phyloP scores from a whole-genome alignment of 2,329 filamentous ascomycete genomes.

The Rhynchosporium graminicola region DNA sequence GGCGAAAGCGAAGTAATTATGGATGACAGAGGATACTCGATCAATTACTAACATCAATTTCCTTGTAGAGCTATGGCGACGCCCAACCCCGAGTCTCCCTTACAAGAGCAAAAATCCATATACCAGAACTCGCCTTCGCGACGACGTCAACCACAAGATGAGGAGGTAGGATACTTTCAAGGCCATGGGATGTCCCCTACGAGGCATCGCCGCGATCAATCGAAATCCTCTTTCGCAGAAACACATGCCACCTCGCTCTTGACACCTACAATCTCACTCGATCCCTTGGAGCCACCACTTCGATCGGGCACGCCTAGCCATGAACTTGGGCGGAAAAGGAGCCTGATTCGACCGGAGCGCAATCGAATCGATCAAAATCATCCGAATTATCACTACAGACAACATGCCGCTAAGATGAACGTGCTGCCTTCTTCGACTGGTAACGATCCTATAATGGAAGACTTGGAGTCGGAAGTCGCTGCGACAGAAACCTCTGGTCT shows the following conservation, averaged over 20 bases:
- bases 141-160: slow-evolving; percentile 64
- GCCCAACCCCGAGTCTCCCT: slow-evolving; percentile 55
- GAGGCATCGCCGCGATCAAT: slow-evolving; percentile 55
- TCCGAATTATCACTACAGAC: slow-evolving; percentile 93
- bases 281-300: slow-evolving; percentile 42
- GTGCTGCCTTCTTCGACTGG: slow-evolving; percentile 89
- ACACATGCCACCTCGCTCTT: slow-evolving; percentile 51
- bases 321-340: slow-evolving; percentile 70
- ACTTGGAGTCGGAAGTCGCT: slow-evolving; percentile 57
- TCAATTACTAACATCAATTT: slow-evolving; percentile 22
- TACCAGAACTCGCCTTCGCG: slow-evolving; percentile 71
- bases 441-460: slow-evolving; percentile 83
- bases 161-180: slow-evolving; percentile 59
- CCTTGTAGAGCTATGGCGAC: slow-evolving; percentile 55
- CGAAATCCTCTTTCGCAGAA: slow-evolving; percentile 59
- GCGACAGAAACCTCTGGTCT: slow-evolving; percentile 38
- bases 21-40: slow-evolving; percentile 15
- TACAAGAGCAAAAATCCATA: slow-evolving; percentile 60
- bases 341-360: slow-evolving; percentile 85
- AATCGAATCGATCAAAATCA: slow-evolving; percentile 82
- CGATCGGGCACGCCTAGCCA: slow-evolving; percentile 33
- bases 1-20: slow-evolving; percentile 24
- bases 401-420: slow-evolving; percentile 92
- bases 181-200: slow-evolving; percentile 23
- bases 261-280: slow-evolving; percentile 51